These are phyloP conservation scores for Protomyces macrosporus DNA, from an alignment of 1,139 yeast species.

Conservation along the genomic window DNA sequence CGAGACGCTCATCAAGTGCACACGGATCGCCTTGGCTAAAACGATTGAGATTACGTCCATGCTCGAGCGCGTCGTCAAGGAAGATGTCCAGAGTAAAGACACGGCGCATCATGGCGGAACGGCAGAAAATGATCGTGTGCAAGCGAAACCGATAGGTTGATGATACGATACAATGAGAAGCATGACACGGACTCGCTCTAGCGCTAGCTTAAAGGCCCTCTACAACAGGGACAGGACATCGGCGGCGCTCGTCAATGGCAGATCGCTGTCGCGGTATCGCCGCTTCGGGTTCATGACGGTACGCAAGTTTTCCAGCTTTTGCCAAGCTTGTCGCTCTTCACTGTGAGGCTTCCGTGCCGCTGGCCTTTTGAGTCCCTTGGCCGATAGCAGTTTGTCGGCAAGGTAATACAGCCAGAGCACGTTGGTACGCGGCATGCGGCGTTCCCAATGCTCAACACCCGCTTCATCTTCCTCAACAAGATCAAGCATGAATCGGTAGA, in stretches of 20 bases:
- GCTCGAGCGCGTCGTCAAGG: conserved; percentile 53
- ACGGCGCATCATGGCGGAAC: conserved; percentile 29
- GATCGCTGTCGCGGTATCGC: conserved; percentile 12
- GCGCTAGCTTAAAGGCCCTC: neutral
- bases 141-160: neutral
- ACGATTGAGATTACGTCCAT: conserved; percentile 62
- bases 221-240: neutral
- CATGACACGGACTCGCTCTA: too few relatives aligned
- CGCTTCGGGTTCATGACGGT: conserved; percentile 25
- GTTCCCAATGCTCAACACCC: conserved; percentile 43
- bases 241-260: neutral
- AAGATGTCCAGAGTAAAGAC: conserved; percentile 45
- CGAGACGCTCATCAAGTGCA: conserved; percentile 59
- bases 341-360: neutral
- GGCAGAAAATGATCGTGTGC: conserved; percentile 31
- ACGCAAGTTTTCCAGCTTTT: conserved; percentile 15
- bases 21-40: conserved; percentile 58
- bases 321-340: conserved; percentile 17
- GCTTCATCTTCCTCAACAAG: conserved; percentile 30
- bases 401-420: conserved; percentile 50
- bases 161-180: too few relatives aligned
- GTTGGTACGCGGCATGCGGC: conserved; percentile 45
- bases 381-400: conserved; percentile 43
- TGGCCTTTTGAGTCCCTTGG: conserved; percentile 37
- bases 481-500: conserved; percentile 47